phyloP scores from a whole-genome alignment of 345 rosid genomes.

The Salix exigua region DNA sequence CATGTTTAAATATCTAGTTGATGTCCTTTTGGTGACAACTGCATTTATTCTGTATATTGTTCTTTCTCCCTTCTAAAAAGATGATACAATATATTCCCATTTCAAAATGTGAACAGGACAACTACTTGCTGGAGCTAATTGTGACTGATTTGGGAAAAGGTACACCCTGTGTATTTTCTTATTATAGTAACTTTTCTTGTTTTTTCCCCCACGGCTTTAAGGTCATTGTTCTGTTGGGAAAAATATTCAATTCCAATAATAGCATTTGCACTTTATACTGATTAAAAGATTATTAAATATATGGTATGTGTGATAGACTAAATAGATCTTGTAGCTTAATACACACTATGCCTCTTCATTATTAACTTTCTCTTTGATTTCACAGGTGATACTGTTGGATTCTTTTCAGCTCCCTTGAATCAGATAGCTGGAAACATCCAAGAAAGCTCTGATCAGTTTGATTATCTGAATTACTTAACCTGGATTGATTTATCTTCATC shows the following conservation, averaged over 20 bases:
- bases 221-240: not conserved
- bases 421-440: constrained; percentile 49
- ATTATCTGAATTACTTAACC: constrained; percentile 46
- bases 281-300: no score
- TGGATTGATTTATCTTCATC: constrained; percentile 67
- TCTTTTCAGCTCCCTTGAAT: constrained; percentile 64
- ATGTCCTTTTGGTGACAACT: not conserved
- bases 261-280: not conserved
- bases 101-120: constrained; percentile 49
- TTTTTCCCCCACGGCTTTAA: no score
- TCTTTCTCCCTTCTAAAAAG: constrained; percentile 1
- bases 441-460: constrained; percentile 38
- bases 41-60: not conserved
- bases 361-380: constrained; percentile 16
- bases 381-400: constrained; percentile 73
- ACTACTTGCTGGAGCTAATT: constrained; percentile 53
- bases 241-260: not conserved
- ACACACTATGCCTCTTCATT: not conserved
- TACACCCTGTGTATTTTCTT: constrained; percentile 18
- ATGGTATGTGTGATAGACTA: no score
- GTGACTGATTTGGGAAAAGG: constrained; percentile 77
- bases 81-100: not conserved
- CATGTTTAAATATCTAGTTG: no score
- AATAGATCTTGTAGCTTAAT: not conserved
- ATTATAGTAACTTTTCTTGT: not conserved